Base-by-base conservation (phyloP, 2,329 filamentous ascomycete species). In the Diplodia intermedia region DNA sequence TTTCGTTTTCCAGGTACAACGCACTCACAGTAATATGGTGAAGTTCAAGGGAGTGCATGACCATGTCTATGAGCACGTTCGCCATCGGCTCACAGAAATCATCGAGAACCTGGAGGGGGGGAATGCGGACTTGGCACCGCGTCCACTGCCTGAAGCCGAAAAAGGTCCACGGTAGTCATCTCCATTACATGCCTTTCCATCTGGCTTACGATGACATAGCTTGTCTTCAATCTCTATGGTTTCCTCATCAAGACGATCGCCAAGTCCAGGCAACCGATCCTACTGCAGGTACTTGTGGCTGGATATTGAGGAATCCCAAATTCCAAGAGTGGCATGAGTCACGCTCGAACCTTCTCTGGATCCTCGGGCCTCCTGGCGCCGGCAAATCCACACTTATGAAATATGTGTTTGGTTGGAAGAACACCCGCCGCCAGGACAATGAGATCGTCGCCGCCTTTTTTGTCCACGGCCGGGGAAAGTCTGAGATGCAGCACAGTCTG, bases 391-490 rank as follows among this genome's bases (percentile, higher is more conserved):
- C 26, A 1, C 20, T 53, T 2, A 53, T 53, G 50, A 53, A 53
- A 29, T 53, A 31, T n/a, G 7, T 26, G 2, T 4, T 53, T 2
- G 9, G 31, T 18, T 15, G 23, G 20, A 26, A 15, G 3, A 12
- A 8, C 0, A 15, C 1, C 14, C 14, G 3, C 2, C 14, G 0
- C 6, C 2, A 29, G 5, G 12, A 31, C 2, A 12, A 12, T 5
- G 50, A 26, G 2, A 12, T 53, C 7, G 12, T 53, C 0, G 50
- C 50, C 1, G 2, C 23, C 1, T 53, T 53, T 15, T 53, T 53
- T 7, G 5, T 53, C 7, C 50, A 53, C 23, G 50, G 20, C 0
- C 50, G 14, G 3, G 50, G 50, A 9, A 53, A 31, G 5, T 43
- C 38, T 0, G 50, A 53, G 5, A 14, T 53, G 20, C 50, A 53